Conservation (phyloP, 495 filamentous ascomycete genomes). For the Neurospora terricola region DNA sequence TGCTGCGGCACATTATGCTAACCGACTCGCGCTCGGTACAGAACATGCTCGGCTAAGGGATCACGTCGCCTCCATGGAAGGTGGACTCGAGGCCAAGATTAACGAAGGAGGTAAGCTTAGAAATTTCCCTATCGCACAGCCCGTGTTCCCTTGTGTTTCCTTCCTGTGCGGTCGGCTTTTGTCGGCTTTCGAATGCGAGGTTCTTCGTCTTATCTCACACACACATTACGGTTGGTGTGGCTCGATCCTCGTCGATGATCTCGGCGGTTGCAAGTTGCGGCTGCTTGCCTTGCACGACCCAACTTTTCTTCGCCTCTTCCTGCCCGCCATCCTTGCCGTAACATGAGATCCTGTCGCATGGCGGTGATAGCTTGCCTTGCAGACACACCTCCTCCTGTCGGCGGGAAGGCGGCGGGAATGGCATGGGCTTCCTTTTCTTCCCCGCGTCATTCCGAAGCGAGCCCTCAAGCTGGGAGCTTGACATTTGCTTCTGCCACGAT, state of each 20-base stretch:
- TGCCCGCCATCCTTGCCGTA: background rate
- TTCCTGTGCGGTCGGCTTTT: constrained; percentile 20
- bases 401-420: background rate
- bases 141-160: constrained; percentile 4
- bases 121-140: constrained; percentile 3
- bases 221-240: background rate
- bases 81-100: constrained; percentile 79
- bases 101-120: constrained; percentile 78
- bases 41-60: constrained; percentile 92
- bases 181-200: constrained; percentile 21
- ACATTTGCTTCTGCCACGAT: background rate
- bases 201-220: background rate
- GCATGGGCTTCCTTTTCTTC: background rate
- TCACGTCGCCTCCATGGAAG: constrained; percentile 79
- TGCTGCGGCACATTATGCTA: constrained; percentile 13
- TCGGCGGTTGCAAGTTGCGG: background rate
- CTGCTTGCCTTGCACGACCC: constrained; percentile 4
- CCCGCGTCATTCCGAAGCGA: background rate
- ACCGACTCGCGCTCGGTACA: constrained; percentile 24
- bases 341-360: background rate
- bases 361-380: background rate
- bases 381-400: background rate
- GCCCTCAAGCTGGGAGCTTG: background rate
- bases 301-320: background rate
- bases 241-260: background rate